phyloP scores from a whole-genome alignment of 73 alveolate genomes.

The Durusdinium trenchii region DNA sequence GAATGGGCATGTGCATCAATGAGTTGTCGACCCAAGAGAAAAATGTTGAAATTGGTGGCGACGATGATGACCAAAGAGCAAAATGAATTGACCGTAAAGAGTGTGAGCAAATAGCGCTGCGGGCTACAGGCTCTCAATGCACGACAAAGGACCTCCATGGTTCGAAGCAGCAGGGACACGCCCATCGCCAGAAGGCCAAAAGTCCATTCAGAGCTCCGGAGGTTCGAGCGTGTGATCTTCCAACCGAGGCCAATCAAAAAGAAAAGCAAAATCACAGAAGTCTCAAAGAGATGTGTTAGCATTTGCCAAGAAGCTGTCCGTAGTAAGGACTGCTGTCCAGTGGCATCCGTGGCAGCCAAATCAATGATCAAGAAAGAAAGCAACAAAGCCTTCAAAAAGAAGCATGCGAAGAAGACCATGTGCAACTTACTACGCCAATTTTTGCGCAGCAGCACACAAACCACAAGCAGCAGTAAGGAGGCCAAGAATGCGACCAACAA shows the following conservation, averaged over 20 bases:
- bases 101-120: background rate
- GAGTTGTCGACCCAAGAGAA: conserved; percentile 24
- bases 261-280: background rate
- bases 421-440: background rate
- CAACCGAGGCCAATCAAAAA: conserved; percentile 24
- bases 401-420: background rate
- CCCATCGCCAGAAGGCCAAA: background rate
- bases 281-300: background rate
- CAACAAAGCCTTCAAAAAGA: background rate
- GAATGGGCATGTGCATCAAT: background rate
- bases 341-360: background rate
- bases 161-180: background rate
- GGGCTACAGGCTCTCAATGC: background rate
- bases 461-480: background rate
- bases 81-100: conserved; percentile 25
- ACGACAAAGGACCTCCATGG: background rate
- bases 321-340: background rate
- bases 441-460: background rate
- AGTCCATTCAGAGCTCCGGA: conserved; percentile 15
- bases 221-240: conserved; percentile 26
- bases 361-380: background rate
- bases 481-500: background rate
- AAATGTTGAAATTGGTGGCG: conserved; percentile 58
- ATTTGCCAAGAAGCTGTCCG: background rate
- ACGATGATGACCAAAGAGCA: conserved; percentile 45